Evolutionary conservation across 306 rosid genomes (phyloP), one percentile per base, ranked within the genome.

Genomic region (Prosopis cineraria): DNA sequence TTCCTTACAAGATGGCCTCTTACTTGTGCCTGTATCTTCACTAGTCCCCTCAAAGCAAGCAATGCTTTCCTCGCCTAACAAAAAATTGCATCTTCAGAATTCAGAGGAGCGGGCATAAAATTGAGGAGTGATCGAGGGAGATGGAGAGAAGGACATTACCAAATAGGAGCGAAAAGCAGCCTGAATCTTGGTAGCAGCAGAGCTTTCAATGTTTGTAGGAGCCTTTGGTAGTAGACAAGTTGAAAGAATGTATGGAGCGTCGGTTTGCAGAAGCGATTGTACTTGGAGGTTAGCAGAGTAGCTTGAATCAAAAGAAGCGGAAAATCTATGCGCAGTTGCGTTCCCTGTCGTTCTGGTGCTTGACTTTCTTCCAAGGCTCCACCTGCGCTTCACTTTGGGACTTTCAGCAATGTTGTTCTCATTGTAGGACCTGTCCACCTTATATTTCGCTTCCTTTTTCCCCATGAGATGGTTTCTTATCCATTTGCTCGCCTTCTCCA

Each of bases 1-100:
- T 93, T 95, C 84, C 99, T 91, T 33, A 95, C 98, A 47, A 88
- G 93, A 73, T 93, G 89, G 50, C 98, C 99, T 81, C 98, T 93
- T 69, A 93, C 92, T 1, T 88, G 87, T 78, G 99, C 99, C 67
- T 93, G 99, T 55, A 95, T 67, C 89, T 93, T 95, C 53, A 95
- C 99, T 67, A 95, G 73, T 68, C 93, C 97, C 84, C 66, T 95
- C 74, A 93, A 86, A 76, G 98, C 98, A 78, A 86, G 91, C 70
- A 95, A 84, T 63, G 98, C 98, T 76, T 83, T 92, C 87, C 85
- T 95, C 59, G 98, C 98, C 98, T 95, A 85, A 73, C 16, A 82
- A 19, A 82, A 19, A 62, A 73, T 79, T 58, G n/a, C 68, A 66
- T 19, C 19, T 44, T 52, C 59, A 22, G 14, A 19, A 20, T 52